Evolutionary conservation across 2,329 filamentous ascomycete species (phyloP), one percentile per base, ranked within the genome.

Genomic region (Sporothrix dimorphospora): DNA sequence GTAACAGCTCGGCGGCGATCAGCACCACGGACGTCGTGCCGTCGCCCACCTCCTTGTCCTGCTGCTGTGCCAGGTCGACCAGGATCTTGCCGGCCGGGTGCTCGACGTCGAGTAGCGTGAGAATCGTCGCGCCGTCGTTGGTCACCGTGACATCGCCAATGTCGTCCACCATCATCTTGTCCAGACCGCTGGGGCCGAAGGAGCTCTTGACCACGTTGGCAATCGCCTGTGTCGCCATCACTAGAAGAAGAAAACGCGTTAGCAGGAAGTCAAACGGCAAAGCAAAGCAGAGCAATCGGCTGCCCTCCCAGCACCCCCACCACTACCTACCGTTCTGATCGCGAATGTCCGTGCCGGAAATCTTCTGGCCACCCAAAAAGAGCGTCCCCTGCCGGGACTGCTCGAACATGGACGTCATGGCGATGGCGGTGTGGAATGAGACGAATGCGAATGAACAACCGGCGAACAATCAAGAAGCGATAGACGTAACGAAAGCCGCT

Each of bases 131-230:
- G 80, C 96, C 96, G 83, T 99, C 96, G 83, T 99, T 99, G 76
- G 96, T 99, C 73, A 99, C 96, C 74, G 96, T 99, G 73, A 99
- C 96, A 85, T 99, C 96, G 59, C 69, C 72, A 73, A 99, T 98
- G 81, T 99, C 96, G 84, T 99, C 96, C 78, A 99, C 96, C 96
- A 99, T 98, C 96, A 99, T 99, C 89, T 99, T 99, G 82, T 99
- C 96, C 76, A 99, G 88, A 66, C 96, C 96, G 75, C 94, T 97
- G 69, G 96, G 96, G 71, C 96, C 96, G 81, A 99, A 99, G 19
- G 96, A 99, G 83, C 93, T 97, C 87, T 97, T 98, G 82, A 99
- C 94, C 73, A 99, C 94, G 90, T 98, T 99, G 79, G 96, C 92
- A 79, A 99, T 98, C 73, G 95, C 94, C 82, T 98, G 94, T 61